These are phyloP conservation scores for Xylaria hypoxylon DNA, from an alignment of 2,329 filamentous ascomycete genomes.

Conservation along the genomic window DNA sequence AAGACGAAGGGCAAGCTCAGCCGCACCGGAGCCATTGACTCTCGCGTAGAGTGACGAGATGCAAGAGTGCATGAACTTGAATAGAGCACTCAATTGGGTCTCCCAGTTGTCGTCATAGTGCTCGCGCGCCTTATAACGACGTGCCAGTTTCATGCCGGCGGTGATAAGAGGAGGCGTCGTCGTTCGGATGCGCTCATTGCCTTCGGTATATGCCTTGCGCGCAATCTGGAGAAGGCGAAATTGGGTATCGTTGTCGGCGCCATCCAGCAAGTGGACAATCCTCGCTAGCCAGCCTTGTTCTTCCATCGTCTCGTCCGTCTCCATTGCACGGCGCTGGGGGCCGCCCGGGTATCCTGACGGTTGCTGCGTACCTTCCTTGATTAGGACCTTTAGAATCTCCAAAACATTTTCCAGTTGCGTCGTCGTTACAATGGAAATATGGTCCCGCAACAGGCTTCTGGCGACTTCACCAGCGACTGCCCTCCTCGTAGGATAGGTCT, in stretches of 20 bases:
- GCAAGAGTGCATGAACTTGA: constrained; percentile 94
- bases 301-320: constrained; percentile 97
- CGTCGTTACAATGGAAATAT: constrained; percentile 80
- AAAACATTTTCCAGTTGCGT: constrained; percentile 89
- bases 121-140: constrained; percentile 88
- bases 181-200: constrained; percentile 94
- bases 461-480: constrained; percentile 92
- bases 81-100: constrained; percentile 78
- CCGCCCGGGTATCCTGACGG: constrained; percentile 87
- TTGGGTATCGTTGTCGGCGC: constrained; percentile 89
- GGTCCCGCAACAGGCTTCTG: constrained; percentile 82
- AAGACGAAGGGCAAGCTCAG: constrained; percentile 87
- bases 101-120: constrained; percentile 78
- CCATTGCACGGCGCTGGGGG: constrained; percentile 77
- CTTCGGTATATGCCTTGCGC: constrained; percentile 87
- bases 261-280: constrained; percentile 87
- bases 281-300: constrained; percentile 97
- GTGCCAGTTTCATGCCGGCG: constrained; percentile 87
- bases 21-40: constrained; percentile 79
- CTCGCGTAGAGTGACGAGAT: constrained; percentile 89
- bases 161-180: constrained; percentile 95
- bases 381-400: constrained; percentile 88
- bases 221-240: constrained; percentile 92
- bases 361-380: constrained; percentile 89
- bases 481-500: constrained; percentile 91